Percentiles rank a stretch among this genome's conserved stretches.
These are phyloP conservation scores for Phylloporus rhodoxanthus DNA, from an alignment of 768 basidiomycete genomes.

Conservation along the genomic window DNA sequence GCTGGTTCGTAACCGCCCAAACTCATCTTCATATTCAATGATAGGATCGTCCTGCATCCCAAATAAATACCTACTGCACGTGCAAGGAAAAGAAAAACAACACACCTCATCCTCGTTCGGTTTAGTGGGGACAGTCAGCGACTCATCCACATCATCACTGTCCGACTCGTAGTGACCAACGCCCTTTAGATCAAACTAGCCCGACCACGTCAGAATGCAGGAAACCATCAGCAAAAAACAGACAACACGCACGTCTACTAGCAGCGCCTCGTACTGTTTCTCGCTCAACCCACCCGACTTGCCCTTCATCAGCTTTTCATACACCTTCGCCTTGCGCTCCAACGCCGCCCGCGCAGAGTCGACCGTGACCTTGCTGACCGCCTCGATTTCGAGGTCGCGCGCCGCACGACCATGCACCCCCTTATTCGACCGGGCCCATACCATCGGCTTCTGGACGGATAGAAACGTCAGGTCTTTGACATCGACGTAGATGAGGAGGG, in stretches of 20 bases:
- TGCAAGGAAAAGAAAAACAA: not conserved
- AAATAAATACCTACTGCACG: not conserved
- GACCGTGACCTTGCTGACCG: constrained; percentile 59
- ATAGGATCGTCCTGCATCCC: constrained; percentile 60
- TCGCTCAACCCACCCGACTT: constrained; percentile 75
- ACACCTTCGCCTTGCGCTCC: constrained; percentile 74
- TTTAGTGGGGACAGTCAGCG: constrained; percentile 51
- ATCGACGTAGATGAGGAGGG: not conserved
- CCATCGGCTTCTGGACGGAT: constrained; percentile 56
- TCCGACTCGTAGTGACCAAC: constrained; percentile 55
- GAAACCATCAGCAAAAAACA: not conserved
- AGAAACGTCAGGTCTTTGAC: not conserved
- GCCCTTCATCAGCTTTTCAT: constrained; percentile 72
- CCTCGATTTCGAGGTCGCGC: constrained; percentile 68
- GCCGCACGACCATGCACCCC: constrained; percentile 60
- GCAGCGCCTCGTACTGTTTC: constrained; percentile 60
- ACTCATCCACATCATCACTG: constrained; percentile 76
- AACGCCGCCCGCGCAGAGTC: constrained; percentile 67
- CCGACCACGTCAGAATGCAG: not conserved
- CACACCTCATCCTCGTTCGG: constrained; percentile 37
- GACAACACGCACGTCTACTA: constrained; percentile 66
- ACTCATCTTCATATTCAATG: constrained; percentile 84
- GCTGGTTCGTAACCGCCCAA: constrained; percentile 68
- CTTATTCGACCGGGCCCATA: constrained; percentile 74
- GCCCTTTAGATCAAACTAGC: constrained; percentile 61